Percentiles rank a stretch among this genome's conserved stretches.
These are phyloP conservation scores for Paxillus involutus DNA, from an alignment of 768 basidiomycete species.

Conservation along the genomic window DNA sequence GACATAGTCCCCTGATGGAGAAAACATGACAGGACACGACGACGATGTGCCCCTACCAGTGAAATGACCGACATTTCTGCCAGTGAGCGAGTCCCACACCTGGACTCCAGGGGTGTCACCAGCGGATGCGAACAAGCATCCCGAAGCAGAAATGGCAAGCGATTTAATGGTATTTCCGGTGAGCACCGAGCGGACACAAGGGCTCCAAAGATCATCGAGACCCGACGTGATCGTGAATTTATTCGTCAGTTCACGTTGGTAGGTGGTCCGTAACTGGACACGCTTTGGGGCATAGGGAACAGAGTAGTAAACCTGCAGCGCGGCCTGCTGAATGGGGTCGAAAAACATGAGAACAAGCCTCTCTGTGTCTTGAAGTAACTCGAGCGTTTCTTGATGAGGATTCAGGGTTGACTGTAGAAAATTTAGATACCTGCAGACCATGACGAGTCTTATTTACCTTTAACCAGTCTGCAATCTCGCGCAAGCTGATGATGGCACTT, in stretches of 20 bases:
- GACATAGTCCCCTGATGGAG: slow-evolving; percentile 12
- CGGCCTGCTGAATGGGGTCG: slow-evolving; percentile 16
- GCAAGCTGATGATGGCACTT: slow-evolving; percentile 13
- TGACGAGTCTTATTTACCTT: slow-evolving; percentile 2
- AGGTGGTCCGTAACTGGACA: slow-evolving; percentile 10
- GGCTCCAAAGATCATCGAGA: slow-evolving; percentile 13
- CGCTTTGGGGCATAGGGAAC: slow-evolving; percentile 9
- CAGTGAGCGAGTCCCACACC: slow-evolving; percentile 18
- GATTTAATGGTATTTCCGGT: slow-evolving; percentile 9
- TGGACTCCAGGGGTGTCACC: slow-evolving; percentile 36
- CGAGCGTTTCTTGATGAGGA: slow-evolving; percentile 7
- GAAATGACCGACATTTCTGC: slow-evolving; percentile 14
- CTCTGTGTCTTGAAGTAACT: slow-evolving; percentile 14
- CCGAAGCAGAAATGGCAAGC: slow-evolving; percentile 17
- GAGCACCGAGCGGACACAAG: slow-evolving; percentile 12
- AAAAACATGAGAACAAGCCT: slow-evolving; percentile 20
- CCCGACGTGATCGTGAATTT: slow-evolving; percentile 10
- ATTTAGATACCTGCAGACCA: neutral
- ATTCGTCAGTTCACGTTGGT: slow-evolving; percentile 6
- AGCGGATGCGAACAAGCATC: slow-evolving; percentile 16
- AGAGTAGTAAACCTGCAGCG: slow-evolving; percentile 17
- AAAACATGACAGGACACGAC: slow-evolving; percentile 16
- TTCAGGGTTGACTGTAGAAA: slow-evolving; percentile 5
- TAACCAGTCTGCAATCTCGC: slow-evolving; percentile 10
- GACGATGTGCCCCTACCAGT: slow-evolving; percentile 2